A percentile compares a stretch with the other conserved stretches of the same genome.
phyloP scores from a whole-genome alignment of 208 protist species.

The Leishmania tropica region DNA sequence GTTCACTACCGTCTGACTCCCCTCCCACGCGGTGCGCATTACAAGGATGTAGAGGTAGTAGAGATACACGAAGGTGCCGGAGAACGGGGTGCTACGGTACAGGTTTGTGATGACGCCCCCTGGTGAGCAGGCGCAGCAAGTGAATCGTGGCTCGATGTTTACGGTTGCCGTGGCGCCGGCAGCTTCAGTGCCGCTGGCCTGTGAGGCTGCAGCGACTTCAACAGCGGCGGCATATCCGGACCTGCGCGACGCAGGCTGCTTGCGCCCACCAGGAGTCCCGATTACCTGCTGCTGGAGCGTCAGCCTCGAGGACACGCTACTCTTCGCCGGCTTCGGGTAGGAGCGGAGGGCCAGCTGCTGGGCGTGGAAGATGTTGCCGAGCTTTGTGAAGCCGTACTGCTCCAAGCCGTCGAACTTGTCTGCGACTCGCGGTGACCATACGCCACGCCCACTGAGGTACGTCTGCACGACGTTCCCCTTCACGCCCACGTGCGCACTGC shows the following conservation, averaged over 20 bases:
- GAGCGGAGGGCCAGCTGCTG: conserved; percentile 77
- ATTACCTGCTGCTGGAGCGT: conserved; percentile 17
- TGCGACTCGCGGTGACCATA: conserved; percentile 64
- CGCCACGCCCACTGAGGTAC: conserved; percentile 71
- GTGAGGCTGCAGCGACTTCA: conserved; percentile 17
- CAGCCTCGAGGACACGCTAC: conserved; percentile 12
- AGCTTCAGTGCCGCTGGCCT: neutral
- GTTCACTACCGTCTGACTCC: conserved; percentile 82
- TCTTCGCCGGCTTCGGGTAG: conserved; percentile 37
- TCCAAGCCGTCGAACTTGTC: conserved; percentile 76
- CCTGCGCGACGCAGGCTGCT: conserved; percentile 5
- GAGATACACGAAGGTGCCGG: conserved; percentile 48
- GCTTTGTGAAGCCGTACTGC: conserved; percentile 89
- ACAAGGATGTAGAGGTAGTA: conserved; percentile 69
- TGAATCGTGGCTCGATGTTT: conserved; percentile 51
- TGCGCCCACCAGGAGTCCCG: neutral
- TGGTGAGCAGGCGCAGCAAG: conserved; percentile 68
- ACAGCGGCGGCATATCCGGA: conserved; percentile 8
- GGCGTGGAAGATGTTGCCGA: conserved; percentile 83
- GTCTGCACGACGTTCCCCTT: conserved; percentile 58
- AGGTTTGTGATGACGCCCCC: conserved; percentile 79
- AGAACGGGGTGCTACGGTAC: conserved; percentile 67
- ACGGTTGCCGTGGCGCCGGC: neutral
- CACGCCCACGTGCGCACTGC: conserved; percentile 69
- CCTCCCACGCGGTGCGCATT: conserved; percentile 76